A percentile compares a stretch with the other conserved stretches of the same genome.
phyloP scores from a whole-genome alignment of 2,329 filamentous ascomycete genomes.

The Corinectria fuckeliana region DNA sequence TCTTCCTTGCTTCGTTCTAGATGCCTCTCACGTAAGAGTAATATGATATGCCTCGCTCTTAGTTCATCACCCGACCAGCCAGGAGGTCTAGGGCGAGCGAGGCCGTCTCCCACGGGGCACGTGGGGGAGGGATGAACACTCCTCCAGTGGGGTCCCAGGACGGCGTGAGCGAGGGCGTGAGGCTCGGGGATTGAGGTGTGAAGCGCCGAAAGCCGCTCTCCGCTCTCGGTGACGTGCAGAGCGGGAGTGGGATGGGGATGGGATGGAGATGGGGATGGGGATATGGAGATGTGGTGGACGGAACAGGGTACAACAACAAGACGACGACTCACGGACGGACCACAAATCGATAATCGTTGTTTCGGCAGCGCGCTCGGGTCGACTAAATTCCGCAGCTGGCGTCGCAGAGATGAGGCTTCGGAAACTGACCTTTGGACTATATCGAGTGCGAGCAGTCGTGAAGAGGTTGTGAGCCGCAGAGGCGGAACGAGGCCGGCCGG shows the following conservation, averaged over 20 bases:
- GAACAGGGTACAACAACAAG: conserved; percentile 26
- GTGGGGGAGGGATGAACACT: conserved; percentile 31
- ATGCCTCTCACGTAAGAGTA: conserved; percentile 29
- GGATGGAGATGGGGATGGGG: conserved; percentile 6
- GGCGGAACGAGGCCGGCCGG: conserved; percentile 10
- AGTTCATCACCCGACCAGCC: conserved; percentile 32
- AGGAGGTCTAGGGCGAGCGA: conserved; percentile 21
- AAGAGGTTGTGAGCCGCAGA: conserved; percentile 13
- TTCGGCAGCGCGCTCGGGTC: background rate
- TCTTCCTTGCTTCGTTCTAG: conserved; percentile 8
- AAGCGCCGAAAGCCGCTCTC: conserved; percentile 7
- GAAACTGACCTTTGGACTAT: background rate
- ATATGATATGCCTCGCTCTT: conserved; percentile 30
- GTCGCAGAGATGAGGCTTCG: conserved; percentile 4
- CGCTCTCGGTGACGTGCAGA: conserved; percentile 10
- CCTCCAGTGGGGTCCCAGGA: conserved; percentile 14
- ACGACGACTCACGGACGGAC: conserved; percentile 27
- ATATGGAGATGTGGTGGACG: background rate
- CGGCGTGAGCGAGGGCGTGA: conserved; percentile 21
- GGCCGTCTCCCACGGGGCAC: conserved; percentile 33
- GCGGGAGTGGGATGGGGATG: conserved; percentile 13
- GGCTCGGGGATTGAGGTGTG: background rate
- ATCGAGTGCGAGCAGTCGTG: background rate
- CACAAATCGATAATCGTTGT: conserved; percentile 17
- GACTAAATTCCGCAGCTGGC: conserved; percentile 1